These are phyloP conservation scores for Phialocephala sp. DNA, from an alignment of 2,329 filamentous ascomycete species.

Conservation along the genomic window DNA sequence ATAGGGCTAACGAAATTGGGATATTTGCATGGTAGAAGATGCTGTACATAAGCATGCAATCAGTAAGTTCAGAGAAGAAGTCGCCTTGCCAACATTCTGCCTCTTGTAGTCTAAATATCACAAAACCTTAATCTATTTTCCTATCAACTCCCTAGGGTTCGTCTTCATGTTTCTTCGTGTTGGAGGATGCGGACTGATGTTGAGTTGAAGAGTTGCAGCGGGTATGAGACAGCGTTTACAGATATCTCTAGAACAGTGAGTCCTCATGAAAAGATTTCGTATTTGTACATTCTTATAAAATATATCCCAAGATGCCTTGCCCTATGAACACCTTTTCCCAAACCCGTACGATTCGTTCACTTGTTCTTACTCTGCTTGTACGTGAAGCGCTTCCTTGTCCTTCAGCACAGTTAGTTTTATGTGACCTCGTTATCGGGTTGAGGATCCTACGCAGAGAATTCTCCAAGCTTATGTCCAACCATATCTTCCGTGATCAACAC, in stretches of 20 bases:
- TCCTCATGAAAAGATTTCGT: not conserved
- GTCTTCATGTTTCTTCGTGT: too few species aligned
- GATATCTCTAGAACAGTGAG: too few species aligned
- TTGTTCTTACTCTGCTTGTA: constrained; percentile 76
- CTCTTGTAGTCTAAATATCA: not conserved
- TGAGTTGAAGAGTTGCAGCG: too few species aligned
- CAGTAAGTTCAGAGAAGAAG: not conserved
- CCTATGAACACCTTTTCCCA: constrained; percentile 26
- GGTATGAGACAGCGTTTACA: too few species aligned
- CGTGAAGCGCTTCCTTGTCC: constrained; percentile 70
- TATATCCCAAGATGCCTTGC: constrained; percentile 1
- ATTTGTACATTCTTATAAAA: constrained; percentile 5
- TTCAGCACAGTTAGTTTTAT: constrained; percentile 42
- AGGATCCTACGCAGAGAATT: constrained; percentile 68
- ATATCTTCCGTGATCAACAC: constrained; percentile 76
- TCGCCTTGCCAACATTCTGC: not conserved
- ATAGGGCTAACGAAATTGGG: constrained; percentile 8
- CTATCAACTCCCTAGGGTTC: too few species aligned
- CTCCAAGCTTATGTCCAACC: constrained; percentile 77
- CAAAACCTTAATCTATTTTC: too few species aligned
- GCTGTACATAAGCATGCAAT: not conserved
- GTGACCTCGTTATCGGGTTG: not conserved
- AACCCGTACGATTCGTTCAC: constrained; percentile 30
- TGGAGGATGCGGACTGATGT: too few species aligned
- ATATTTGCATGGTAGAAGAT: constrained; percentile 11